phyloP scores from a whole-genome alignment of 78 protist genomes.

The slime mould (Dictyostelium discoideum) region dicty_2.7 NC_007088.5:5178501-5179000 shows the following conservation, averaged over 20 bases:
- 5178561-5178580: background rate
- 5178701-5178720: slow-evolving; percentile 46
- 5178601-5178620: background rate
- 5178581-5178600: background rate
- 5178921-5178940: no score
- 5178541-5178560: background rate
- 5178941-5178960: no score
- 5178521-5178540: background rate
- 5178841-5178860: slow-evolving; percentile 46
- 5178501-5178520: background rate
- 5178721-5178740: background rate
- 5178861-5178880: slow-evolving; percentile 67
- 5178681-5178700: slow-evolving; percentile 67
- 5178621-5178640: background rate
- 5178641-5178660: slow-evolving; percentile 10
- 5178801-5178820: slow-evolving; percentile 48
- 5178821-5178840: slow-evolving; percentile 78
- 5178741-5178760: background rate
- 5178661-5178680: slow-evolving; percentile 72
- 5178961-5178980: no score
- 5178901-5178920: background rate
- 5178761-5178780: slow-evolving; percentile 49
- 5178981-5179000: background rate
- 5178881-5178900: slow-evolving; percentile 18
- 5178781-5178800: background rate